Evolutionary conservation across 345 rosid species (phyloP).

Genomic region (Eutrema heterophyllum): DNA sequence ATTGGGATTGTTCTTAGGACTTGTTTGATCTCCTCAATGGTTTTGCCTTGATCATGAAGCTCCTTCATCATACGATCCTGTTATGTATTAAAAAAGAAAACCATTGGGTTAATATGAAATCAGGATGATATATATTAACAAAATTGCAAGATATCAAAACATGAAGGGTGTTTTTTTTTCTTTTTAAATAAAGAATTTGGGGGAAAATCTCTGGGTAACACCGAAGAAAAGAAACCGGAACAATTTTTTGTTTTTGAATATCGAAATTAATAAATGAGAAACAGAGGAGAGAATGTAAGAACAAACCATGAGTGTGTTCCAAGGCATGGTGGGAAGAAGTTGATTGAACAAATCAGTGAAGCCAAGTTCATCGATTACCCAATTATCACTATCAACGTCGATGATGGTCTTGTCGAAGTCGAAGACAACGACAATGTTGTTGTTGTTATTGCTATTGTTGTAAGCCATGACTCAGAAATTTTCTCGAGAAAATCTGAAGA

Average conservation of each 20-base stretch:
- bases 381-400: conserved; percentile 86
- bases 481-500: not conserved
- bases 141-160: not conserved
- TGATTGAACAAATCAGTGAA: conserved; percentile 65
- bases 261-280: not conserved
- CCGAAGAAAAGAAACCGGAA: not conserved
- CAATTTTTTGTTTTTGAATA: not conserved
- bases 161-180: not conserved
- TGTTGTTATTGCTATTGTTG: conserved; percentile 17
- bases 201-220: not conserved
- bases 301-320: conserved; percentile 82
- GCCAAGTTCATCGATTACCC: conserved; percentile 76
- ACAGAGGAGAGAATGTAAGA: conserved; percentile 1
- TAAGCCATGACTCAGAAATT: conserved; percentile 40
- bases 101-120: not conserved
- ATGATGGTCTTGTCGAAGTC: conserved; percentile 87
- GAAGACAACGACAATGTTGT: conserved; percentile 51
- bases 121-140: not conserved
- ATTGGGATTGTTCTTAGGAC: conserved; percentile 52
- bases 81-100: not conserved
- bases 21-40: conserved; percentile 53
- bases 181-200: not conserved
- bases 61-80: conserved; percentile 86
- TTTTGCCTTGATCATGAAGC: conserved; percentile 54
- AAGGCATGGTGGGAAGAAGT: conserved; percentile 88